Base-by-base conservation (phyloP, 495 filamentous ascomycete genomes). In the Penicillium flavigenum region DNA sequence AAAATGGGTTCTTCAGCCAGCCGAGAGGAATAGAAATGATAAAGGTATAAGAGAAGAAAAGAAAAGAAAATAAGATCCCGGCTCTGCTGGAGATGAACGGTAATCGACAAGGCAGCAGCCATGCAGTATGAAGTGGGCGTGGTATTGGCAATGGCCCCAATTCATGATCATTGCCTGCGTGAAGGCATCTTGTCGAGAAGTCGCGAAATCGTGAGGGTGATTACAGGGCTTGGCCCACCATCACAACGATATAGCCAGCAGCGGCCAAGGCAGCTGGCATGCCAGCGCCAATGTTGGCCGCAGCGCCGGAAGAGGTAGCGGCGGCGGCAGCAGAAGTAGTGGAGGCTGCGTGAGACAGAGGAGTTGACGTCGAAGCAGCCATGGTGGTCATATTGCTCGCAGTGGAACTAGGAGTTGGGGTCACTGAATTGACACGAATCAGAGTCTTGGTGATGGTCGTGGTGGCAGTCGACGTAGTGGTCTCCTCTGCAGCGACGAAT, bases 231-330 rank as follows among this genome's bases (percentile, higher is more conserved):
- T 53, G 60, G 53, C 71, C 75, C 67, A 78, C 44, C 59, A 73
- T 57, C 57, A 78, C 61, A 47, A 74, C 73, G 20, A 78, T 54
- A 26, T 71, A 76, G 38, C 75, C 73, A 1, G 72, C 72, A 19
- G 70, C 64, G 9, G 39, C 51, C 51, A 78, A 51, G 31, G 69
- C 75, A 36, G 69, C 63, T 4, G 71, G 66, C 57, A 78, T 60
- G 59, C 62, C 63, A 50, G 63, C 69, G 45, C 59, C 58, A 29
- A 71, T 45, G 53, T 57, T 55, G 36, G 57, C 51, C 4, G 66
- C 65, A 4, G 59, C 68, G 39, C 66, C 66, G 26, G 54, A 64
- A 17, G 56, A 59, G 41, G 59, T 57, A 29, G 60, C 61, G 14
- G 69, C 70, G 16, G 62, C 59, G 5, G 65, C 61, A 19, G 72